These are phyloP conservation scores for Dothistroma septosporum DNA, from an alignment of 2,329 filamentous ascomycete genomes.

Conservation along the genomic window DNA sequence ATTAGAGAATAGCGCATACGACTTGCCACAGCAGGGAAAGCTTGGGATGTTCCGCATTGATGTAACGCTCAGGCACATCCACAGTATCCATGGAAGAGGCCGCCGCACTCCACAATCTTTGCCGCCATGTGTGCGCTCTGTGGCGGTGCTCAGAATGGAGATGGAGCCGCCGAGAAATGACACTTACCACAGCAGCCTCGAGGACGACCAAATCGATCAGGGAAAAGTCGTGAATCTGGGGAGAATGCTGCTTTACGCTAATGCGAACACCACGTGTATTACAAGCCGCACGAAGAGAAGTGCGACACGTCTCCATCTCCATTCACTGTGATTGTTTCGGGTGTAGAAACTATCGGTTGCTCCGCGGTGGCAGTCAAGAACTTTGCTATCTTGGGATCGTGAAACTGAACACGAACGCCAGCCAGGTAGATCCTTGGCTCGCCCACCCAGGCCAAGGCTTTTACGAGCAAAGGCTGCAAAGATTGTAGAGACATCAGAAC, in stretches of 20 bases:
- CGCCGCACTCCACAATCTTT: not conserved
- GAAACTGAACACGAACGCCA: not conserved
- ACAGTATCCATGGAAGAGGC: not conserved
- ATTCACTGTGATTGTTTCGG: not conserved
- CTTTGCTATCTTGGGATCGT: not conserved
- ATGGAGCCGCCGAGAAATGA: too few species aligned
- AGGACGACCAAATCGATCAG: too few species aligned
- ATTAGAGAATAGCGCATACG: not conserved
- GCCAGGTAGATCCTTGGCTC: not conserved
- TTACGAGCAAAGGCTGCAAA: not conserved
- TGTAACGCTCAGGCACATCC: not conserved
- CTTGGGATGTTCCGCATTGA: not conserved
- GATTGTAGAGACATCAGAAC: not conserved
- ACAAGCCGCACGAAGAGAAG: too few species aligned
- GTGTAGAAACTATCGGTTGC: not conserved
- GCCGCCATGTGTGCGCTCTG: not conserved
- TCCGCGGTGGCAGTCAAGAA: not conserved
- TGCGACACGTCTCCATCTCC: not conserved
- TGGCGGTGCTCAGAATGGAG: not conserved
- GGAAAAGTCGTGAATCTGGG: too few species aligned
- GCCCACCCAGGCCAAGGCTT: not conserved
- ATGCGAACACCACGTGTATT: too few species aligned
- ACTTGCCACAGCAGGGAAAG: not conserved
- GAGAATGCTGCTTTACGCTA: too few species aligned
- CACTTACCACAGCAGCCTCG: too few species aligned